These are phyloP conservation scores for Cardamine resedifolia DNA, from an alignment of 345 rosid genomes.

Conservation along the genomic window DNA sequence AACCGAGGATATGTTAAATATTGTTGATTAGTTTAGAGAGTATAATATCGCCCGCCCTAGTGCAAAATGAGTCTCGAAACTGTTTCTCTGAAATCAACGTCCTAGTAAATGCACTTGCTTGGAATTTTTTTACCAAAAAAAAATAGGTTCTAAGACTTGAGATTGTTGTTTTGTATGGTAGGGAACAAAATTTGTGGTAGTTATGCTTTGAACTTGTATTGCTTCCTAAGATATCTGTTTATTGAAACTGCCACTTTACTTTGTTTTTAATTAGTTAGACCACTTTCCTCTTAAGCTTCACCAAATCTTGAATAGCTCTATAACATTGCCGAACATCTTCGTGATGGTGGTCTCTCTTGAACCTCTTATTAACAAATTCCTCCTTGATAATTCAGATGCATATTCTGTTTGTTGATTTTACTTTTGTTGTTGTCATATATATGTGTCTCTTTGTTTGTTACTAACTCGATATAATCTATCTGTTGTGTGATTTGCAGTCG, in stretches of 20 bases:
- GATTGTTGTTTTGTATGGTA: slow-evolving; percentile 6
- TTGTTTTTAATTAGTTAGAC: neutral
- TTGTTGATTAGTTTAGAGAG: neutral
- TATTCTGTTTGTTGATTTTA: neutral
- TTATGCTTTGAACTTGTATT: neutral
- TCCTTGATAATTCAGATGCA: neutral
- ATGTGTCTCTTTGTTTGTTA: neutral
- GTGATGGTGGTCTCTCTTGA: neutral
- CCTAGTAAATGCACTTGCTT: neutral
- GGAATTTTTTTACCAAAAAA: neutral
- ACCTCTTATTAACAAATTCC: neutral
- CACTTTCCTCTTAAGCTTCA: neutral
- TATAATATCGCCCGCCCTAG: neutral
- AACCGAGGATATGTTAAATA: neutral
- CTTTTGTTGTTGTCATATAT: neutral
- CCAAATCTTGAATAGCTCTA: neutral
- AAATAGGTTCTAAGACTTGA: neutral
- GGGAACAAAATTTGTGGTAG: neutral
- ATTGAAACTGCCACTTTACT: neutral
- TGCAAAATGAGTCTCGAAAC: neutral
- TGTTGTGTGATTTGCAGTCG: slow-evolving; percentile 50
- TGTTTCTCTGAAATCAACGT: neutral
- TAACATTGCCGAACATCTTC: neutral
- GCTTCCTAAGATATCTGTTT: neutral
- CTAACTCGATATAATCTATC: neutral